Evolutionary conservation across 1,284 basidiomycete species (phyloP), one percentile per base, ranked within the genome.

Genomic region (Rhizoctonia solani): DNA sequence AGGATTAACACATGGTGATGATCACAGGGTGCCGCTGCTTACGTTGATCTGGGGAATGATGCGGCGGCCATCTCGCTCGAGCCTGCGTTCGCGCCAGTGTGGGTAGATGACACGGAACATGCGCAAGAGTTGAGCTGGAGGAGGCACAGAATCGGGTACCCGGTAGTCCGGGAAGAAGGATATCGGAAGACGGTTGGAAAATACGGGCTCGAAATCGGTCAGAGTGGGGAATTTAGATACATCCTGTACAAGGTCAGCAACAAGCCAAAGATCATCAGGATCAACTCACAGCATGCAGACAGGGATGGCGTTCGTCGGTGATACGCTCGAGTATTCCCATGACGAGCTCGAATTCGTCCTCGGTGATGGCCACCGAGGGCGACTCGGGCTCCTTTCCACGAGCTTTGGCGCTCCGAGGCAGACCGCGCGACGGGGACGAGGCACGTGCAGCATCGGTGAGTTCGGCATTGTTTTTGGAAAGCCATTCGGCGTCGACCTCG

Each of bases 281-380:
- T 16, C 54, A 5, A 82, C 89, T 69, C 76, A 94, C 93, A 74
- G 95, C 89, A 77, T 98, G 95, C 8, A 98, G 81, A 76, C 90
- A 95, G 67, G 96, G 95, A 0, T 91, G 77, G 23, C 89, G 91
- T 74, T 98, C 93, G 73, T 95, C 91, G 0, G 94, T 93, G 56
- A 91, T 83, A 74, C 90, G 90, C 80, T 99, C 96, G 74, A 98
- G 91, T 46, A 98, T 79, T 50, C 93, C 93, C 92, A 98, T 96
- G 69, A 97, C 87, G 71, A 95, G 85, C 78, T 99, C 97, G 72
- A 98, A 96, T 72, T 93, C 88, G 73, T 97, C 93, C 75, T 97
- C 93, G 2, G 84, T 83, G 69, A 98, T 89, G 66, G 81, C 75
- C 14, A 89, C 76, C 1, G 78, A 74, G 5, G 76, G 72, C 13